These are phyloP conservation scores for Candida khao-thaluensis DNA, from an alignment of 805 yeast species.

Conservation along the genomic window DNA sequence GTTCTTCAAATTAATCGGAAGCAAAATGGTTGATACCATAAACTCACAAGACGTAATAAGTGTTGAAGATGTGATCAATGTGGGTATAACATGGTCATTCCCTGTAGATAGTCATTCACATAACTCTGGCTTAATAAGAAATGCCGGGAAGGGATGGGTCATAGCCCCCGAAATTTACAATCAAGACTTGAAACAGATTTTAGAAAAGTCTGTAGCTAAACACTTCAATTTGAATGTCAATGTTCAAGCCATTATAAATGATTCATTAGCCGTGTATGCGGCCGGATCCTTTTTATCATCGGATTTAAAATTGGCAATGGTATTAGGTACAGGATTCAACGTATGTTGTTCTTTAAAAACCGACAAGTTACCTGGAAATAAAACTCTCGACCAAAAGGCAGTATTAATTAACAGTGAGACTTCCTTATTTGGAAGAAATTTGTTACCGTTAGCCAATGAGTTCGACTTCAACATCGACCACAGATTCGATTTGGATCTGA, in stretches of 20 bases:
- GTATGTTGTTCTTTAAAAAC: slow-evolving; percentile 41
- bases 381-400: slow-evolving; percentile 14
- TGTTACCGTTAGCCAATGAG: slow-evolving; percentile 32
- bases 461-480: slow-evolving; percentile 40
- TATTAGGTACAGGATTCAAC: slow-evolving; percentile 70
- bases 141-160: slow-evolving; percentile 62
- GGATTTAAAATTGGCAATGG: slow-evolving; percentile 49
- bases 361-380: slow-evolving; percentile 18
- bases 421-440: slow-evolving; percentile 51
- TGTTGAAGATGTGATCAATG: slow-evolving; percentile 12
- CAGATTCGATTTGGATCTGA: slow-evolving; percentile 14
- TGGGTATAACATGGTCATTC: slow-evolving; percentile 25
- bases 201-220: slow-evolving; percentile 32
- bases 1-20: slow-evolving; percentile 46
- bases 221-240: slow-evolving; percentile 27
- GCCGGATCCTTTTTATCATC: slow-evolving; percentile 46
- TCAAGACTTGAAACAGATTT: slow-evolving; percentile 40
- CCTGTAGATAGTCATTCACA: slow-evolving; percentile 45
- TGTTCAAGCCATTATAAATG: slow-evolving; percentile 55
- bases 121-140: slow-evolving; percentile 45
- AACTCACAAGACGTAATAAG: slow-evolving; percentile 10
- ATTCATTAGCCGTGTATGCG: slow-evolving; percentile 62
- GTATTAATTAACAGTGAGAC: slow-evolving; percentile 51
- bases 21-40: slow-evolving; percentile 23
- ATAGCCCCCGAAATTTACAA: slow-evolving; percentile 43